phyloP scores from a whole-genome alignment of 176 grass and related monocot species.

The Hordeum marinum region DNA sequence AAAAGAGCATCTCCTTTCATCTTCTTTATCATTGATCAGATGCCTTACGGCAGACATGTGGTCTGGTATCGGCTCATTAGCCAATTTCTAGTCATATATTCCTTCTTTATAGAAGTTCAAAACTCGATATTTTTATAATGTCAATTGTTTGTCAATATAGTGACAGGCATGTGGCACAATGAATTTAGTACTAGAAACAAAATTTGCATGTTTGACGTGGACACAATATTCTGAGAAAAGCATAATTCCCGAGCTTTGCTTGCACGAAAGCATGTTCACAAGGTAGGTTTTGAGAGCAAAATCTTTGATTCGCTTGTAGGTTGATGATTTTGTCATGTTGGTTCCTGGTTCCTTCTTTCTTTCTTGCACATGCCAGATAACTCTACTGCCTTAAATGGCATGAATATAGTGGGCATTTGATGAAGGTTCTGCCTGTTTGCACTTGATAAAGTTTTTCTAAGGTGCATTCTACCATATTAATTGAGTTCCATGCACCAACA shows the following conservation, averaged over 20 bases:
- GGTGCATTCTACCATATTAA: not conserved
- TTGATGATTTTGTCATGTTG: constrained; percentile 30
- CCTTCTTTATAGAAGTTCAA: constrained; percentile 29
- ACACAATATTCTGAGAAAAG: constrained; percentile 46
- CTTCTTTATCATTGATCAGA: constrained; percentile 58
- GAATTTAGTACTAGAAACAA: constrained; percentile 44
- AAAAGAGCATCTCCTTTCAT: constrained; percentile 74
- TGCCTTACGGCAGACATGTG: constrained; percentile 73
- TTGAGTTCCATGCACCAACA: not conserved
- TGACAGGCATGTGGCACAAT: constrained; percentile 32
- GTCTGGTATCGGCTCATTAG: constrained; percentile 62
- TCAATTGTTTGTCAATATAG: constrained; percentile 39
- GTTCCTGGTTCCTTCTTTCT: constrained; percentile 47
- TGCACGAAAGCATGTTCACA: constrained; percentile 22
- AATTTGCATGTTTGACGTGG: constrained; percentile 42
- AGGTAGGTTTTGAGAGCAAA: constrained; percentile 17
- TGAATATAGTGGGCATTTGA: constrained; percentile 26
- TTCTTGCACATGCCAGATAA: constrained; percentile 13
- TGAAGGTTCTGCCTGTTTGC: constrained; percentile 23
- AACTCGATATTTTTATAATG: constrained; percentile 9
- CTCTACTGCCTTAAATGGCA: constrained; percentile 3
- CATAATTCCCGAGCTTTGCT: constrained; percentile 11
- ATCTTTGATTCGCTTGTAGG: constrained; percentile 32
- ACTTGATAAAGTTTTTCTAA: constrained; percentile 18
- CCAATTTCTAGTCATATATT: constrained; percentile 43